Evolutionary conservation across 306 rosid genomes (phyloP).

Genomic region (Urtica urens): DNA sequence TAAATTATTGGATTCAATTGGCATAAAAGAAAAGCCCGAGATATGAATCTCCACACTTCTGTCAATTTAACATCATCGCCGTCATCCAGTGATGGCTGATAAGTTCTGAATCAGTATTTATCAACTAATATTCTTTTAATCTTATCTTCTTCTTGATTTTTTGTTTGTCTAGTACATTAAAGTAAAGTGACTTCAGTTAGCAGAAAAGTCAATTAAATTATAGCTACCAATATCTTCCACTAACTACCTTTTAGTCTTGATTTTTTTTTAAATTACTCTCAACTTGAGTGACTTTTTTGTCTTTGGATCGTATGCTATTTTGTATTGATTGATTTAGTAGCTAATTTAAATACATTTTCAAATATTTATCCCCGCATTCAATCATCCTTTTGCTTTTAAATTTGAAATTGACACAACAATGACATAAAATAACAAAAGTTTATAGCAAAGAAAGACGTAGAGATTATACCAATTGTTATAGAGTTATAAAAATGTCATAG

Average conservation of each 20-base stretch:
- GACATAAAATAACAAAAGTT: too few relatives aligned
- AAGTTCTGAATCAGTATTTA: slow-evolving; percentile 4
- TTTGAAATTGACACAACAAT: too few relatives aligned
- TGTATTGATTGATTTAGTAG: too few relatives aligned
- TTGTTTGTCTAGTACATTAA: not conserved
- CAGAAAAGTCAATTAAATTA: not conserved
- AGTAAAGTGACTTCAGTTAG: not conserved
- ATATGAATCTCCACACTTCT: not conserved
- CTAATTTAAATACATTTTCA: too few relatives aligned
- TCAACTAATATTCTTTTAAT: not conserved
- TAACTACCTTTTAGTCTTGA: not conserved
- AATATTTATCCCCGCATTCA: too few relatives aligned
- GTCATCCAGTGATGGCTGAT: not conserved
- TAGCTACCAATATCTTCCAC: not conserved
- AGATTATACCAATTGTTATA: too few relatives aligned
- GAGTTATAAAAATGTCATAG: too few relatives aligned
- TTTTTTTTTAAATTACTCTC: not conserved
- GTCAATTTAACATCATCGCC: not conserved
- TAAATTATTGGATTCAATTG: too few relatives aligned
- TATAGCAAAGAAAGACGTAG: too few relatives aligned
- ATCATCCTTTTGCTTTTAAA: too few relatives aligned
- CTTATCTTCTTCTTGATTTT: not conserved
- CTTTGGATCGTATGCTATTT: too few relatives aligned
- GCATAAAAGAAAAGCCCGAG: not conserved
- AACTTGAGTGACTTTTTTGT: too few relatives aligned